A percentile compares a stretch with the other conserved stretches of the same genome.
These are phyloP conservation scores for Suhomyces emberorum DNA, from an alignment of 805 yeast species.

Conservation along the genomic window DNA sequence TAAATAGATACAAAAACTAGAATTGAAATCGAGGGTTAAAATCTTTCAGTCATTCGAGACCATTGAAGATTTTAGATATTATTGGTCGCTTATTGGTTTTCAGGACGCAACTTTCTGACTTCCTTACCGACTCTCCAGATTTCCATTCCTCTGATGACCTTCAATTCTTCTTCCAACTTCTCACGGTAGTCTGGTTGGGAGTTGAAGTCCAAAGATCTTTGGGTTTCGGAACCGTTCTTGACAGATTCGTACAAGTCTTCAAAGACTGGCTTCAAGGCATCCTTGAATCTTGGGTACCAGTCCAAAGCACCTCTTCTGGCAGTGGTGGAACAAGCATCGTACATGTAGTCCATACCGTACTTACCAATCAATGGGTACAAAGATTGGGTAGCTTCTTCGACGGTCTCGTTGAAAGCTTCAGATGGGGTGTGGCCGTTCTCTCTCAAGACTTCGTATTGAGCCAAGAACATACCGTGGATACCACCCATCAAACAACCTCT, in stretches of 20 bases:
- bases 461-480: constrained; percentile 99
- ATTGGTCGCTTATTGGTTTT: constrained; percentile 67
- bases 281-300: constrained; percentile 99
- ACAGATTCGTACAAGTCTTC: constrained; percentile 93
- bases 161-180: constrained; percentile 89
- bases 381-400: constrained; percentile 99
- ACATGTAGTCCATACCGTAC: constrained; percentile 99
- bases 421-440: constrained; percentile 99
- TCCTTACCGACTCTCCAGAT: constrained; percentile 99
- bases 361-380: constrained; percentile 98
- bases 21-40: constrained; percentile 13
- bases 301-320: constrained; percentile 99
- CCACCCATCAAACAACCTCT: constrained; percentile 99
- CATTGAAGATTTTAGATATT: constrained; percentile 17
- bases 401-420: constrained; percentile 99
- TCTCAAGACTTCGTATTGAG: constrained; percentile 99
- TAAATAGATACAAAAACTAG: constrained; percentile 10
- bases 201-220: constrained; percentile 98
- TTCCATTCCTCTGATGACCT: constrained; percentile 93
- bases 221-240: constrained; percentile 94
- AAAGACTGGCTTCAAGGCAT: constrained; percentile 98
- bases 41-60: constrained; percentile 40
- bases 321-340: constrained; percentile 99
- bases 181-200: constrained; percentile 97
- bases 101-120: constrained; percentile 99